Base-by-base conservation (phyloP, 1,284 basidiomycete genomes). In the Gymnopus androsaceus region DNA sequence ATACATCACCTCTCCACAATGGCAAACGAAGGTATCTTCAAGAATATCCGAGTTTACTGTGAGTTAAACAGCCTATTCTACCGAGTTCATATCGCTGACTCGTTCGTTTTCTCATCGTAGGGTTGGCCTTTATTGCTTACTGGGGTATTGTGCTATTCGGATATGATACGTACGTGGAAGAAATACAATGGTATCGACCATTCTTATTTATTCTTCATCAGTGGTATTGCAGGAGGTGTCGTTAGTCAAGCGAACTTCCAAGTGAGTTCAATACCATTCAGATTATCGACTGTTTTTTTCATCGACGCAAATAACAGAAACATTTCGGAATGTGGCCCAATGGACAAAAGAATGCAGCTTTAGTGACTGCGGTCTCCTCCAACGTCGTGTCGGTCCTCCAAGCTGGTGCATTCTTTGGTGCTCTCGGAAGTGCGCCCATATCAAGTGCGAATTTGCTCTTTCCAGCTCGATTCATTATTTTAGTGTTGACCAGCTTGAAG, bases 351-450 rank as follows among this genome's bases (percentile, higher is more conserved):
- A 27, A 59, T 31, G 14, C 38, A 2, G 37, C 45, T 0, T 34
- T 41, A 27, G 44, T 55, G 12, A 74, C 82, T 60, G 72, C 74
- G 2, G 75, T 92, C 25, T 84, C 79, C 5, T 79, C 76, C 49
- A 85, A 87, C 62, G 78, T 88, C 54, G 90, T 92, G 23, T 86
- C 88, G 8, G 87, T 92, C 19, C 79, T 92, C 17, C 89, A 91
- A 67, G 90, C 84, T 2, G 89, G 89, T 37, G 87, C 86, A 1
- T 92, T 92, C 77, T 92, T 92, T 65, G 90, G 91, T 46, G 86
- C 90, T 12, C 66, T 92, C 5, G 74, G 77, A 19, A 84, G 80
- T 60, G 82, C 84, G 0, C 86, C 85, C 0, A 63, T 88, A 21
- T 88, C 88, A 21, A 72, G 86, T 87, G 55, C 44, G 73, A 68